Percentiles rank a stretch among this genome's conserved stretches.
phyloP scores from a whole-genome alignment of 257 asterid genomes.

The Agastache rugosa region DNA sequence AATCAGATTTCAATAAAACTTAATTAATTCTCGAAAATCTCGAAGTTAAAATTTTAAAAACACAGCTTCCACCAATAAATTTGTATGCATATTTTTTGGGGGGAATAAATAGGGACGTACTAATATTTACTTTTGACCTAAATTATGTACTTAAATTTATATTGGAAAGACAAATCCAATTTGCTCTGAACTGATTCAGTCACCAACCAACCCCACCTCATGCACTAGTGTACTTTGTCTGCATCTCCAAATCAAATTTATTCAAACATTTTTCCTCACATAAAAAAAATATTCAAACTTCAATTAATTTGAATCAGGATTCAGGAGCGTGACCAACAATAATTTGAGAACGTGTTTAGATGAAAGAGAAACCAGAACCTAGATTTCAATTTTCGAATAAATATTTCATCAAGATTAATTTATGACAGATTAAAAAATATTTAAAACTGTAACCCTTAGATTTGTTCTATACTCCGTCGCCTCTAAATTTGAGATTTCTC shows the following conservation, averaged over 20 bases:
- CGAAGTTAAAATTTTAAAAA: too few relatives aligned
- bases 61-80: too few relatives aligned
- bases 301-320: constrained; percentile 30
- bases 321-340: constrained; percentile 19
- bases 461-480: neutral
- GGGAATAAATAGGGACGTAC: too few relatives aligned
- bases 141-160: too few relatives aligned
- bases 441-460: neutral
- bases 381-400: neutral
- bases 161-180: neutral
- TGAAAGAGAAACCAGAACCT: neutral
- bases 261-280: too few relatives aligned
- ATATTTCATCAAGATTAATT: neutral
- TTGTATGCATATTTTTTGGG: too few relatives aligned
- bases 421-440: neutral
- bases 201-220: constrained; percentile 34
- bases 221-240: neutral
- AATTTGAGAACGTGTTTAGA: constrained; percentile 28
- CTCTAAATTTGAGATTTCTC: too few relatives aligned
- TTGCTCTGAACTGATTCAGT: constrained; percentile 6
- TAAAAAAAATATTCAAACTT: neutral
- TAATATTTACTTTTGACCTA: too few relatives aligned
- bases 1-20: too few relatives aligned
- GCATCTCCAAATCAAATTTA: constrained; percentile 13
- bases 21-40: too few relatives aligned